A percentile compares a stretch with the other conserved stretches of the same genome.
Evolutionary conservation across 768 basidiomycete species (phyloP).

Genomic region (Phylloporus arenicola): DNA sequence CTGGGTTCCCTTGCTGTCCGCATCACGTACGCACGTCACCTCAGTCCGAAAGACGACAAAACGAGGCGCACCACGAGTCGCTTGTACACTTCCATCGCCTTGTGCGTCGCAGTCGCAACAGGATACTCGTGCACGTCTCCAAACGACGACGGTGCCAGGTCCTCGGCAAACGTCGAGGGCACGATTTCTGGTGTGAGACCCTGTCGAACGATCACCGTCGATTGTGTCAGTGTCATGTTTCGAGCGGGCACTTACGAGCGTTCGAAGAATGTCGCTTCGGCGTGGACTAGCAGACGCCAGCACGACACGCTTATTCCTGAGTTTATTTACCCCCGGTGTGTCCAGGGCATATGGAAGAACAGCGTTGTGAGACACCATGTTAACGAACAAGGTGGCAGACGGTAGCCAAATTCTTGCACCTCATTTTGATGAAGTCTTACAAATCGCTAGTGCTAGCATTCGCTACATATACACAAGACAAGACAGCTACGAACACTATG

Average conservation of each 20-base stretch:
- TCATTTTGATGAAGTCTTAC: no score
- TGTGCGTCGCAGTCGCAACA: constrained; percentile 68
- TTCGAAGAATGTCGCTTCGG: constrained; percentile 75
- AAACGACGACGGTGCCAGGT: constrained; percentile 63
- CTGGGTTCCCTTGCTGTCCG: constrained; percentile 46
- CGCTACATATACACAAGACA: no score
- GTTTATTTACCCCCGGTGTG: constrained; percentile 57
- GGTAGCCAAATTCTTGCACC: no score
- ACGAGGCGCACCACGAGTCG: constrained; percentile 55
- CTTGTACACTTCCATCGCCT: constrained; percentile 85
- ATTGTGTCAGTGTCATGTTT: background rate
- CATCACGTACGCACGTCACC: background rate
- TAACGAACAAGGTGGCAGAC: background rate
- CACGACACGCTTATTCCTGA: constrained; percentile 71
- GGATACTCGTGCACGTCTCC: constrained; percentile 70
- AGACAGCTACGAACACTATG: no score
- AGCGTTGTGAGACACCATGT: constrained; percentile 33
- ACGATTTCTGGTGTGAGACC: constrained; percentile 66
- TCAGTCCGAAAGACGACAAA: background rate
- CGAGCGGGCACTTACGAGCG: constrained; percentile 47
- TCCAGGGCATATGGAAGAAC: constrained; percentile 62
- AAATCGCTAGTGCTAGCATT: no score
- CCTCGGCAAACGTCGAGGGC: constrained; percentile 76
- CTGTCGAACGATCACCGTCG: constrained; percentile 12
- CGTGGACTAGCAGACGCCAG: constrained; percentile 86